Evolutionary conservation across 345 rosid species (phyloP).

Genomic region (Punica granatum): DNA sequence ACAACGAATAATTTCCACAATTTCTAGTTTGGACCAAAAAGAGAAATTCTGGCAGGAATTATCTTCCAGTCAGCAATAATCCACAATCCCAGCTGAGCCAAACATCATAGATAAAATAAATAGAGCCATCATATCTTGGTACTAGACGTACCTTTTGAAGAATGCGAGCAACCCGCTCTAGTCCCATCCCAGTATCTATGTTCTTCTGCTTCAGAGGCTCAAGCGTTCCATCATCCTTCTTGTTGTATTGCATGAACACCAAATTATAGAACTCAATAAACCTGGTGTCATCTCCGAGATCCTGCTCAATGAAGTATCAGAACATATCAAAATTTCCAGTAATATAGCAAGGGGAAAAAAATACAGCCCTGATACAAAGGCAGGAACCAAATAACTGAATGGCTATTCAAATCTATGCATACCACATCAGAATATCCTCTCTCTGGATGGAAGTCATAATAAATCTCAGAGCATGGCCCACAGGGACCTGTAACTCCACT

Average conservation of each 20-base stretch:
- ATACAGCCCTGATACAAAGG: not conserved
- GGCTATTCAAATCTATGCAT: slow-evolving; percentile 10
- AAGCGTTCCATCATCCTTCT: slow-evolving; percentile 66
- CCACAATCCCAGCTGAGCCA: not conserved
- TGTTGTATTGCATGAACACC: slow-evolving; percentile 95
- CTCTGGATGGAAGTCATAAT: slow-evolving; percentile 87
- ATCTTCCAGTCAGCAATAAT: not conserved
- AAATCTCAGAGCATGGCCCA: slow-evolving; percentile 96
- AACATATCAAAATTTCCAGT: not conserved
- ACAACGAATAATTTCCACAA: not conserved
- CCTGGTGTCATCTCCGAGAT: slow-evolving; percentile 90
- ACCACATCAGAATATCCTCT: slow-evolving; percentile 51
- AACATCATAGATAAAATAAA: not conserved
- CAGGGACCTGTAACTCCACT: slow-evolving; percentile 96
- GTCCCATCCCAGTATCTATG: slow-evolving; percentile 94
- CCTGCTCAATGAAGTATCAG: slow-evolving; percentile 32
- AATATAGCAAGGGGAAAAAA: not conserved
- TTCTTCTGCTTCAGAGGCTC: slow-evolving; percentile 87
- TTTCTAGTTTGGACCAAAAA: not conserved
- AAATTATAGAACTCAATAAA: slow-evolving; percentile 92
- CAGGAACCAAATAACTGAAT: not conserved
- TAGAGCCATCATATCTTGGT: not conserved
- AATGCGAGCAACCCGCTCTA: slow-evolving; percentile 88
- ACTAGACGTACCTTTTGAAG: slow-evolving; percentile 53
- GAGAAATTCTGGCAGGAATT: not conserved